These are phyloP conservation scores for Yarrowia keelungensis DNA, from an alignment of 805 yeast species.

Conservation along the genomic window DNA sequence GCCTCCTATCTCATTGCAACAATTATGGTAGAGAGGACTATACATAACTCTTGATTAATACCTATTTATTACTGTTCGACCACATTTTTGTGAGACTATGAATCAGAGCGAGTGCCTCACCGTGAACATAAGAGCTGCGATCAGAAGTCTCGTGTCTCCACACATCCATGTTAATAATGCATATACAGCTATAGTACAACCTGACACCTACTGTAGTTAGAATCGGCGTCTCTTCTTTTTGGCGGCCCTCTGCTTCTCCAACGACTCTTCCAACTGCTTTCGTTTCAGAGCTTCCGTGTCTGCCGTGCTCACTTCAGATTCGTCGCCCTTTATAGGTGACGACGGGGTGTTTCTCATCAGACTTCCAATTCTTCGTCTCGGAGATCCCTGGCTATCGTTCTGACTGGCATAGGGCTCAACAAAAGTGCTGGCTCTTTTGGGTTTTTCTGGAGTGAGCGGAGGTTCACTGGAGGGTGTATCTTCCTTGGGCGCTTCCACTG, in stretches of 20 bases:
- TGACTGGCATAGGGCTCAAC: background rate
- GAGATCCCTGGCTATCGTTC: constrained; percentile 5
- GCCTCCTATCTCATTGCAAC: too few relatives aligned
- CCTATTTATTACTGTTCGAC: too few relatives aligned
- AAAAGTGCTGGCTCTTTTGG: background rate
- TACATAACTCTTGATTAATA: too few relatives aligned
- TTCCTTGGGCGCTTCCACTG: background rate
- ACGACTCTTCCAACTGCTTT: constrained; percentile 13
- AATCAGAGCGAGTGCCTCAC: too few relatives aligned
- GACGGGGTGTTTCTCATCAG: background rate
- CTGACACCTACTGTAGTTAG: background rate
- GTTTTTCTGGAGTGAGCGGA: background rate
- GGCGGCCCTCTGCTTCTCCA: background rate
- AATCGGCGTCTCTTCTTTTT: constrained; percentile 24
- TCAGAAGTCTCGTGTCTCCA: too few relatives aligned
- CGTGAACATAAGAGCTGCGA: too few relatives aligned
- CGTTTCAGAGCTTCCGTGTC: constrained; percentile 1
- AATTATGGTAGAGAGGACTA: too few relatives aligned
- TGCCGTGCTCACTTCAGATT: background rate
- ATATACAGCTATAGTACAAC: too few relatives aligned
- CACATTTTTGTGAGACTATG: too few relatives aligned
- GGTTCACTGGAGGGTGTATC: background rate
- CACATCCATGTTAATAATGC: too few relatives aligned
- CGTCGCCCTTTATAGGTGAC: constrained; percentile 3
- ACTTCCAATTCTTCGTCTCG: constrained; percentile 29